Evolutionary conservation across 495 filamentous ascomycete species (phyloP).

Genomic region (Cryomyces minteri): DNA sequence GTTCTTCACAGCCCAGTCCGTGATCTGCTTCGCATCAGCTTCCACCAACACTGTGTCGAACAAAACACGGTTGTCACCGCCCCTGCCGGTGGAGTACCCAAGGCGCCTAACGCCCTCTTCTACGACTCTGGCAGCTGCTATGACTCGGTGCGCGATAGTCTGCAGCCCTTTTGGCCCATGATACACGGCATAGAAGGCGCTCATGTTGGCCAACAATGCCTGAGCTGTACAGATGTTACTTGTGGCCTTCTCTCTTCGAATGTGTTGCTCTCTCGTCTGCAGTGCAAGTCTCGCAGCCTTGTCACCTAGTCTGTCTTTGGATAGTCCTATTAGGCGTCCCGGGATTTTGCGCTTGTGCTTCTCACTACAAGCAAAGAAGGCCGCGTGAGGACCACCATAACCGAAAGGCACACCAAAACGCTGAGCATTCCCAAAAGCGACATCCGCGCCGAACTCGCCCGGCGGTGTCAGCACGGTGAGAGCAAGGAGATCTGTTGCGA

Average conservation of each 20-base stretch:
- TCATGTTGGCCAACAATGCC: constrained; percentile 92
- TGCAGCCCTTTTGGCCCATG: constrained; percentile 75
- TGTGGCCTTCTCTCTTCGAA: constrained; percentile 92
- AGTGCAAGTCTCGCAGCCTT: constrained; percentile 74
- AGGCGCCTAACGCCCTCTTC: constrained; percentile 45
- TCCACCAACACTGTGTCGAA: constrained; percentile 76
- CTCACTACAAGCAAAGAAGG: constrained; percentile 87
- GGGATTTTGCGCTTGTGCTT: constrained; percentile 95
- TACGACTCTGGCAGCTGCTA: constrained; percentile 50
- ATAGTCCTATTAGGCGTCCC: constrained; percentile 79
- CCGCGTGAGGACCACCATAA: constrained; percentile 88
- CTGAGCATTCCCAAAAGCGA: constrained; percentile 94
- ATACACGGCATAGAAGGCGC: constrained; percentile 92
- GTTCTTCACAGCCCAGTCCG: constrained; percentile 29
- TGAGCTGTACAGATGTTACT: constrained; percentile 98
- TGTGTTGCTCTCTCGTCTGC: constrained; percentile 95
- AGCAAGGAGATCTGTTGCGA: constrained; percentile 82
- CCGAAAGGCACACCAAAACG: constrained; percentile 87
- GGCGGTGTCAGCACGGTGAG: constrained; percentile 81
- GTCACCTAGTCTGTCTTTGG: constrained; percentile 76
- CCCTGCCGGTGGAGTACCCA: constrained; percentile 45
- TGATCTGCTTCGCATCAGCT: constrained; percentile 32
- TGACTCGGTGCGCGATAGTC: constrained; percentile 63
- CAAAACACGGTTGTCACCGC: constrained; percentile 32
- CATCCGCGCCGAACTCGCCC: constrained; percentile 91